Evolutionary conservation across 768 basidiomycete genomes (phyloP).

Genomic region (Trametes elegans): DNA sequence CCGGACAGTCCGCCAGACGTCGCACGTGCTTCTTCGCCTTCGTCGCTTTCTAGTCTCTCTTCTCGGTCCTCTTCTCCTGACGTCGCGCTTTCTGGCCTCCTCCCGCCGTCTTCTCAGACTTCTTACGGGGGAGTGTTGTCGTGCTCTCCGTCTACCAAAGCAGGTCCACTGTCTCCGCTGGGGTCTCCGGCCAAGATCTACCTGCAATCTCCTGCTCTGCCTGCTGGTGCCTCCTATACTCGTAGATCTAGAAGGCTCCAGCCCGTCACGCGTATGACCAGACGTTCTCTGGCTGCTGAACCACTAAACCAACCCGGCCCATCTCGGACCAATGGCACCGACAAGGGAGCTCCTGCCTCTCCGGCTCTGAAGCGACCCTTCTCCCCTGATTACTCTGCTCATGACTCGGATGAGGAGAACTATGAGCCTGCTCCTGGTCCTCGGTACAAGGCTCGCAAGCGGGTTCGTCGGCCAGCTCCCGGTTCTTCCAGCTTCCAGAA

Average conservation of each 20-base stretch:
- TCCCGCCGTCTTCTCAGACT: conserved; percentile 14
- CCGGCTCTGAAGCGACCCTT: background rate
- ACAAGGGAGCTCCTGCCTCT: background rate
- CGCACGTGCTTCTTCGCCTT: conserved; percentile 6
- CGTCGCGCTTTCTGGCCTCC: background rate
- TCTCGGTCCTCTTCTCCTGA: conserved; percentile 17
- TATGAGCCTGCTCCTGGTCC: background rate
- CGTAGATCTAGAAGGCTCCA: background rate
- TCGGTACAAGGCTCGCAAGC: conserved; percentile 1
- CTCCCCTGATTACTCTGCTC: background rate
- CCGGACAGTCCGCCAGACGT: background rate
- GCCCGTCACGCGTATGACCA: background rate
- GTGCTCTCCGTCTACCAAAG: conserved; percentile 1
- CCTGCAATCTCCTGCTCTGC: background rate
- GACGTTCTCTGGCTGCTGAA: conserved; percentile 4
- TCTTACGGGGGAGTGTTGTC: background rate
- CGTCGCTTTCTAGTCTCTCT: conserved; percentile 20
- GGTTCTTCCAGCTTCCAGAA: background rate
- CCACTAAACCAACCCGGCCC: background rate
- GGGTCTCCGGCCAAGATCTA: conserved; percentile 1
- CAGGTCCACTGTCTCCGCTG: background rate
- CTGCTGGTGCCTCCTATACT: background rate
- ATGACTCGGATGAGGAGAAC: conserved; percentile 16
- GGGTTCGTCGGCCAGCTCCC: background rate
- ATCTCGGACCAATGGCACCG: background rate